Base-by-base conservation (phyloP, 148 eudicot genomes). In the Rhododendron vialii region DNA sequence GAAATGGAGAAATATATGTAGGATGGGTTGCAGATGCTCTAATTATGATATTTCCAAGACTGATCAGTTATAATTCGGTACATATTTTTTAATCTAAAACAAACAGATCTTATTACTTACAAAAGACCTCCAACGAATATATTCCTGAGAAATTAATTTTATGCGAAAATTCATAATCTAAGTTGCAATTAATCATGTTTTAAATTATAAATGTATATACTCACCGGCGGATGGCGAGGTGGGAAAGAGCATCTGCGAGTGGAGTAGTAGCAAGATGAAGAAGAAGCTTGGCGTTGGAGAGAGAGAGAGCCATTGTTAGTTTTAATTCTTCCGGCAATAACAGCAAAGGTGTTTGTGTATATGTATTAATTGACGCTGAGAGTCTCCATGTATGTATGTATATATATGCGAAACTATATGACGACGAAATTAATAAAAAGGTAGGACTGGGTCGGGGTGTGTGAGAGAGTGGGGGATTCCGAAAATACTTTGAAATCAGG, bases 281-380 rank as follows among this genome's bases (percentile, higher is more conserved):
- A 24, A 53, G 83, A 55, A 81, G 67, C 83, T 51, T 81, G 10
- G 67, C 83, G n/a, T 33, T 81, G 35, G 83, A 33, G n/a, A 81
- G 83, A 55, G 20, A 55, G 63, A 28, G 67, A 53, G 67, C 69
- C 83, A 81, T 53, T 81, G 75, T 28, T 69, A 28, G 75, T 1
- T 12, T 12, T 38, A 41, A 5, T 69, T 3, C 75, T 69, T 69
- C 13, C 30, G 71, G 71, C 71, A 63, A 28, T 14, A 3, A 12
- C 75, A 28, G 36, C 36, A 69, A 3, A 69, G 36, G 36, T 69
- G 75, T 28, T 28, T 69, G 18, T 69, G 35, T 26, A 22, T 63
- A 22, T 35, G 36, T 35, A 35, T 35, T 35, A 2, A 35, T 2
- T 2, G 2, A 30, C 30, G 30, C 30, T 1, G 36, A 35, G 36